phyloP scores from a whole-genome alignment of 371 early-diverging fungal species.

The Mucor racemosus region DNA sequence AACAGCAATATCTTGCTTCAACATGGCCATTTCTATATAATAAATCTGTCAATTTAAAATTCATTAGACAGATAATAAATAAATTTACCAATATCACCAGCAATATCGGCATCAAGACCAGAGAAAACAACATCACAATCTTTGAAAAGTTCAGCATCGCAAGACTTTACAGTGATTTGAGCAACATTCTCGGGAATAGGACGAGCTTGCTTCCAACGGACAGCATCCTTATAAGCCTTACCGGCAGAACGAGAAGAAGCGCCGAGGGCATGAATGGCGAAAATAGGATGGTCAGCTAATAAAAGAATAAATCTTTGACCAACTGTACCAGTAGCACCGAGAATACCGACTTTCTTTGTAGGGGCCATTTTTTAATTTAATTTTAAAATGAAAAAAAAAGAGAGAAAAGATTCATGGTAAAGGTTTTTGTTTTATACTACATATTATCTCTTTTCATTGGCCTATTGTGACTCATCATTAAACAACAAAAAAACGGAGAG shows the following conservation, averaged over 20 bases:
- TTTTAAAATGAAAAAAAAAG: conserved; percentile 43
- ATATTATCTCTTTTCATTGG: conserved; percentile 9
- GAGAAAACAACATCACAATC: conserved; percentile 93
- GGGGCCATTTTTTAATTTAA: conserved; percentile 22
- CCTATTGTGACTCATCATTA: conserved; percentile 24
- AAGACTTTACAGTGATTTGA: conserved; percentile 68
- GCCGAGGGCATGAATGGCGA: conserved; percentile 86
- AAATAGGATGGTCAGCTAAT: conserved; percentile 85
- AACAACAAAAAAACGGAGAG: background rate
- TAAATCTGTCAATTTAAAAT: background rate
- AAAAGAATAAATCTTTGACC: conserved; percentile 96
- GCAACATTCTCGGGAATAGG: conserved; percentile 72
- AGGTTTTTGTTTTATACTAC: background rate
- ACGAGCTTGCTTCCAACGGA: conserved; percentile 88
- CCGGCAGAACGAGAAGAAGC: conserved; percentile 94
- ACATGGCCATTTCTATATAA: conserved; percentile 74
- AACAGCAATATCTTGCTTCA: conserved; percentile 82
- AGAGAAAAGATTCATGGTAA: conserved; percentile 1
- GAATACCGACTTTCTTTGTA: conserved; percentile 83
- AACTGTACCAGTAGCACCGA: conserved; percentile 98
- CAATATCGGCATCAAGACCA: conserved; percentile 91
- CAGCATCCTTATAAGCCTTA: conserved; percentile 76
- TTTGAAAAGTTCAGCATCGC: conserved; percentile 75
- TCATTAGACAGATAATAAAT: background rate
- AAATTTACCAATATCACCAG: conserved; percentile 84